Evolutionary conservation across 2,329 filamentous ascomycete species (phyloP).

Genomic region (Penicillium digitatum): DNA sequence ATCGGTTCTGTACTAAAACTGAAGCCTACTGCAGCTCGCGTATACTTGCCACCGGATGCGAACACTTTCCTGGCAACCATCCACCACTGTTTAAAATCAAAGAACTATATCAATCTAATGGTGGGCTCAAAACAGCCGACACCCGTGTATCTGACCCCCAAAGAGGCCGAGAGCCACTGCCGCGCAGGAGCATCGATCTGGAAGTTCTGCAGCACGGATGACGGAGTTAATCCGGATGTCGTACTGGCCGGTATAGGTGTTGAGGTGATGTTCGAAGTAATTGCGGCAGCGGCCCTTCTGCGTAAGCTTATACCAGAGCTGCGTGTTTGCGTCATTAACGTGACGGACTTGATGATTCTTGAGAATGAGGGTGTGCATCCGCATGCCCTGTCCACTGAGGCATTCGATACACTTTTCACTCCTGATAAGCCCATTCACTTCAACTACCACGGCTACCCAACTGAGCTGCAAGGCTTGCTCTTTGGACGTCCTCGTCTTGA

Average conservation of each 20-base stretch:
- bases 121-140: constrained; percentile 65
- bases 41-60: constrained; percentile 64
- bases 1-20: constrained; percentile 63
- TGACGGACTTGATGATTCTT: constrained; percentile 63
- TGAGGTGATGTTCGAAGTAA: constrained; percentile 63
- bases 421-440: constrained; percentile 55
- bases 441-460: constrained; percentile 64
- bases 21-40: constrained; percentile 57
- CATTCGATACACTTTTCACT: constrained; percentile 58
- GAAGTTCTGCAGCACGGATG: constrained; percentile 58
- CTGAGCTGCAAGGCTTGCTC: constrained; percentile 58
- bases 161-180: constrained; percentile 61
- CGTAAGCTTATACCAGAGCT: constrained; percentile 50
- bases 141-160: constrained; percentile 55
- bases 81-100: constrained; percentile 58
- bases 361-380: constrained; percentile 55
- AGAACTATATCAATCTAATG: constrained; percentile 64
- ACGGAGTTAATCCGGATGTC: constrained; percentile 57
- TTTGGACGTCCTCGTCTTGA: constrained; percentile 55
- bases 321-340: constrained; percentile 60
- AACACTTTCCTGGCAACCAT: constrained; percentile 65
- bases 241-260: constrained; percentile 62
- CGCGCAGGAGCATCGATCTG: constrained; percentile 57
- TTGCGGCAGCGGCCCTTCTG: constrained; percentile 58
- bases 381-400: constrained; percentile 52